Base-by-base conservation (phyloP, 169 alveolate genomes). In the Miamiensis avidus region DNA sequence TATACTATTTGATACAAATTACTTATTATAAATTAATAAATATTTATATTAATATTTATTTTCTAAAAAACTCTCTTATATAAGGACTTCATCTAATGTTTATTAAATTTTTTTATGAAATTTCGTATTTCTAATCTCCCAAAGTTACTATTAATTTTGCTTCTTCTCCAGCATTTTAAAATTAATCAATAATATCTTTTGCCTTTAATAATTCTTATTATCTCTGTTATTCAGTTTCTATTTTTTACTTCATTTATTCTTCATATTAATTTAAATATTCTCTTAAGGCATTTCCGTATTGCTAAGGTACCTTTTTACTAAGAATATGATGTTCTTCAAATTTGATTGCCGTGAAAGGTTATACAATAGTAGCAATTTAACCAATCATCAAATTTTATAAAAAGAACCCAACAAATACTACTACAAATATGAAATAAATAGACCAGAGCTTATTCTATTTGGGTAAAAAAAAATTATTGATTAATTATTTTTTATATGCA, bases 361-460 rank as follows among this genome's bases (percentile, higher is more conserved):
- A 82, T 31, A 81, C 75, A 78, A 82, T 82, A 0, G 87, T 82
- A 20, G 87, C 87, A 78, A 82, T 82, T 30, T 74, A 78, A 33
- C 87, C 87, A n/a, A 82, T 81, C 31, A 82, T 74, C 82, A 82
- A 34, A 34, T 82, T 82, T 81, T 74, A 74, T 30, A 82, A 34
- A 74, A 82, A 82, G 31, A 82, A 82, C 4, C 87, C 87, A 29
- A 82, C 82, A 82, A 82, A 82, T 27, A 82, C 75, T 11, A 81
- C 75, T 31, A 82, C 74, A 73, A 82, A 73, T 75, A 82, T n/a
- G 65, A 82, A 82, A 74, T 82, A 49, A 49, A 82, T 31, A 82
- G 49, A 16, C 74, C 87, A 82, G 30, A 82, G 11, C 34, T 33
- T 28, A 65, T 81, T 74, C 76, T 25, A 49, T 11, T 49, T 49